phyloP scores from a whole-genome alignment of 345 rosid species.

The Erysimum cheiranthoides region DNA sequence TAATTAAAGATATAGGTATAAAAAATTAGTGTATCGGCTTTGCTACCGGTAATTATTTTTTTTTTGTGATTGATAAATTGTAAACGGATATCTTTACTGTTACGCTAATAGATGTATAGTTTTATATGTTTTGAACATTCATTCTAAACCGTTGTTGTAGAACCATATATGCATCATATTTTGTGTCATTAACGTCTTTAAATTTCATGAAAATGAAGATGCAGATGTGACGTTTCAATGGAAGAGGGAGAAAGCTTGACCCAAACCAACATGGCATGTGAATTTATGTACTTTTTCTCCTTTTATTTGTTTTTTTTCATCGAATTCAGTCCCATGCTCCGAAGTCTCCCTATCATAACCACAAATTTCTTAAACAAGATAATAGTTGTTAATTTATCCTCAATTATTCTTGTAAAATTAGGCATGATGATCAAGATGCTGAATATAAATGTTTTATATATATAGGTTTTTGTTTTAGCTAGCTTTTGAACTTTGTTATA shows the following conservation, averaged over 20 bases:
- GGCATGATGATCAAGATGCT: constrained; percentile 3
- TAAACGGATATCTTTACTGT: no score
- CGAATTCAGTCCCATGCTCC: constrained; percentile 28
- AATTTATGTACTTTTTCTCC: constrained; percentile 25
- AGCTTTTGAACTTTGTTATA: background rate
- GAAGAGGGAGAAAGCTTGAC: constrained; percentile 27
- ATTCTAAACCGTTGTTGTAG: no score
- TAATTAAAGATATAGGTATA: no score
- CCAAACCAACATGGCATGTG: constrained; percentile 41
- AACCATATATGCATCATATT: no score
- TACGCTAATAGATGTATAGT: no score
- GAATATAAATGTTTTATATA: background rate
- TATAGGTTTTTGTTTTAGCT: background rate
- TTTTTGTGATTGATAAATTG: no score
- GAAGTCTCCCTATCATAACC: constrained; percentile 4
- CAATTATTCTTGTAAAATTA: constrained; percentile 18
- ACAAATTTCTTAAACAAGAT: constrained; percentile 27
- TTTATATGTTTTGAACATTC: no score
- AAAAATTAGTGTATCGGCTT: no score
- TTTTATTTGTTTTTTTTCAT: background rate
- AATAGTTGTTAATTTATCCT: constrained; percentile 1
- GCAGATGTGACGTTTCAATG: constrained; percentile 43
- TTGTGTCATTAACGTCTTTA: background rate
- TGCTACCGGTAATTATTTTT: no score
- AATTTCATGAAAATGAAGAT: constrained; percentile 26